phyloP scores from a whole-genome alignment of 148 eudicot genomes.

The Euryodendron excelsum region DNA sequence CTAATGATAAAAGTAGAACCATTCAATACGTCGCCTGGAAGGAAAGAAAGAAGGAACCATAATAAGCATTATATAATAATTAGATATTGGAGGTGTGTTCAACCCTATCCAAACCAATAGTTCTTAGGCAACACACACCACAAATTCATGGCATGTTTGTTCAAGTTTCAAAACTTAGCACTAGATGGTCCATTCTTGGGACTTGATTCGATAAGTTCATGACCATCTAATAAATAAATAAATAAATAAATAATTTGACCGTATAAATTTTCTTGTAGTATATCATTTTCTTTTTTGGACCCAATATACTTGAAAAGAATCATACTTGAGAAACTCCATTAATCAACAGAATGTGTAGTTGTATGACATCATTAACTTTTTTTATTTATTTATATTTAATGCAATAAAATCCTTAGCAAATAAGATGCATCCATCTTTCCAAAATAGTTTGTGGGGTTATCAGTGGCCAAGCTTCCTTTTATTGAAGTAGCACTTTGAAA shows the following conservation, averaged over 20 bases:
- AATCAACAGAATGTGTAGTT: neutral
- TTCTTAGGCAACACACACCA: neutral
- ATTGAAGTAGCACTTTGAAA: neutral
- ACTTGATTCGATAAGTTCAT: neutral
- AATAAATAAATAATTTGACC: too few species aligned
- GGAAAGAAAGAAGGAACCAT: neutral
- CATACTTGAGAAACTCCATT: neutral
- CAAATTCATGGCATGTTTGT: constrained; percentile 8
- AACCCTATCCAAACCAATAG: constrained; percentile 20
- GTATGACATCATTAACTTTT: neutral
- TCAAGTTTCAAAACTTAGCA: neutral
- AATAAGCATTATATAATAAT: too few species aligned
- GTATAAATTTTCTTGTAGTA: too few species aligned
- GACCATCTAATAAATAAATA: constrained; percentile 6
- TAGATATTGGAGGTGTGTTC: neutral
- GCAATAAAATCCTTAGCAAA: neutral
- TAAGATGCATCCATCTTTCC: neutral
- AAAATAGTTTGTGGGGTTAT: neutral
- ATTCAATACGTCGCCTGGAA: neutral
- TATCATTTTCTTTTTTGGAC: too few species aligned
- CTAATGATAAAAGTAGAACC: constrained; percentile 8
- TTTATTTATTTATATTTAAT: neutral
- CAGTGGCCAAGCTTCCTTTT: neutral
- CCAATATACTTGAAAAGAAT: neutral
- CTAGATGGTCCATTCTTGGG: neutral